Conservation (phyloP, 176 grass and related monocot genomes). For the Oryza brachyantha region DNA sequence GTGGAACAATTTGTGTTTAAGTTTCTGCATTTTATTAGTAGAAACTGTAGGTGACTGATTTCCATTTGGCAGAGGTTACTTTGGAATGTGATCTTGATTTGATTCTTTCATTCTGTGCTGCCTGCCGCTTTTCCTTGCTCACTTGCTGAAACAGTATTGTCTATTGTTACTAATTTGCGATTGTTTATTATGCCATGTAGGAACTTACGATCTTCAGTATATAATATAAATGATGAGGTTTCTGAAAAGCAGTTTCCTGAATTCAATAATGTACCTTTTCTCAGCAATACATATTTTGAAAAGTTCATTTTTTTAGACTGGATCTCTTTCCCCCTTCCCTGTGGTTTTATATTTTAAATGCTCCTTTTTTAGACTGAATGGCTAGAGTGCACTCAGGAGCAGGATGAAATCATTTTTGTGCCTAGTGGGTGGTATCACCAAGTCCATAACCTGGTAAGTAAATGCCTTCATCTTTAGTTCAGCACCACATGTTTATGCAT, state of each 20-base stretch:
- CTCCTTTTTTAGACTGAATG: slow-evolving; percentile 67
- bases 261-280: slow-evolving; percentile 55
- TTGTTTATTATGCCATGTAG: slow-evolving; percentile 45
- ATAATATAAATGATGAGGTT: slow-evolving; percentile 73
- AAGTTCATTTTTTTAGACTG: slow-evolving; percentile 48
- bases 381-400: slow-evolving; percentile 79
- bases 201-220: slow-evolving; percentile 57
- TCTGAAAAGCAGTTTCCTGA: slow-evolving; percentile 71
- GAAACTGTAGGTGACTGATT: not conserved
- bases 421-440: slow-evolving; percentile 99
- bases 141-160: not conserved
- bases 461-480: slow-evolving; percentile 15
- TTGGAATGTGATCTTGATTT: not conserved
- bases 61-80: not conserved
- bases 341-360: not conserved
- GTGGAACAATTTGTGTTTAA: not conserved
- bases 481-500: slow-evolving; percentile 2
- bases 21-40: not conserved
- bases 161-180: not conserved
- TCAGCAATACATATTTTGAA: not conserved
- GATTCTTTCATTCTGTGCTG: not conserved
- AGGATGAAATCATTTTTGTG: slow-evolving; percentile 94
- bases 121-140: not conserved
- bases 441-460: slow-evolving; percentile 97
- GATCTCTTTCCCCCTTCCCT: not conserved